Evolutionary conservation across 2,329 filamentous ascomycete species (phyloP).

Genomic region (Fusarium setosum): DNA sequence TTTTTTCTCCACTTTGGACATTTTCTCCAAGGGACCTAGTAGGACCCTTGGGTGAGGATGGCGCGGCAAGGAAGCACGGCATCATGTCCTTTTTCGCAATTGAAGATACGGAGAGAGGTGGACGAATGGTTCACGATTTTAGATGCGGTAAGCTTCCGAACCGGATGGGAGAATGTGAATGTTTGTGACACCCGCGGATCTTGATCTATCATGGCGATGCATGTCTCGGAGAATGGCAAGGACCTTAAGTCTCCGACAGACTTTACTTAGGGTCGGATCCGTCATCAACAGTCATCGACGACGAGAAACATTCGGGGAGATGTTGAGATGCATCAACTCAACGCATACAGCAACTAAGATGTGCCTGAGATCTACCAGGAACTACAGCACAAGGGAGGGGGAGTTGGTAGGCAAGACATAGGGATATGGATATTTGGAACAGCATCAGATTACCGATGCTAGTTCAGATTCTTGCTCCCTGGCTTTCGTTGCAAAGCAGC

Average conservation of each 20-base stretch:
- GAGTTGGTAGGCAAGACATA: not conserved
- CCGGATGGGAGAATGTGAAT: slow-evolving; percentile 27
- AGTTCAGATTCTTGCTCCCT: not conserved
- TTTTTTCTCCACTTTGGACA: not conserved
- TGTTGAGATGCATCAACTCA: not conserved
- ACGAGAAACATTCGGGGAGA: slow-evolving; percentile 5
- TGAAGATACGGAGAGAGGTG: not conserved
- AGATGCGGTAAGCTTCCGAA: not conserved
- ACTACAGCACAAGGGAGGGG: slow-evolving; percentile 9
- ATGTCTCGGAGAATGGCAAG: slow-evolving; percentile 11
- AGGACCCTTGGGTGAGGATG: not conserved
- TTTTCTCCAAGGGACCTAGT: not conserved
- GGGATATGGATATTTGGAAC: not conserved
- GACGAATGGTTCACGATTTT: no score
- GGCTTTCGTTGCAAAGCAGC: not conserved
- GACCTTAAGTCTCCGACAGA: not conserved
- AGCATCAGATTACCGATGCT: not conserved
- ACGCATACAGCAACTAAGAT: not conserved
- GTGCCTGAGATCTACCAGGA: not conserved
- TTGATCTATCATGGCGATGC: slow-evolving; percentile 16
- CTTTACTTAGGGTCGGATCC: not conserved
- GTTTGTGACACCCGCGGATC: slow-evolving; percentile 24
- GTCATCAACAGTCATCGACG: not conserved
- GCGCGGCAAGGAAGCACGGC: slow-evolving; percentile 2
- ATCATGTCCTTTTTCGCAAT: not conserved